Evolutionary conservation across 1,284 basidiomycete species (phyloP).

Genomic region (Puccinia triticina): DNA sequence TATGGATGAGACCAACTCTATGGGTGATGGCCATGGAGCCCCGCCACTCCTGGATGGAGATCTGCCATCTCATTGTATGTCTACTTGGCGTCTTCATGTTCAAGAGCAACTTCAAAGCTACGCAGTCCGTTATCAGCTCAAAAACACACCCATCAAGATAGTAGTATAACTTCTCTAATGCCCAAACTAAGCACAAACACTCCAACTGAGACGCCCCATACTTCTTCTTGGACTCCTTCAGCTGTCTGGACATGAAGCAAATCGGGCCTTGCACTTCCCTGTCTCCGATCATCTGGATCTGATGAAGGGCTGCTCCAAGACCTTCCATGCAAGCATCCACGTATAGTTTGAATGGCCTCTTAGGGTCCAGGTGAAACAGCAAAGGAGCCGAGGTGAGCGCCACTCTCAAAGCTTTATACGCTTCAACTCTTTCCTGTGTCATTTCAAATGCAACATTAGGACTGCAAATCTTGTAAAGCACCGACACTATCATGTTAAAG

Average conservation of each 20-base stretch:
- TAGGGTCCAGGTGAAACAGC: neutral
- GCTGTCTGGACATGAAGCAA: slow-evolving; percentile 7
- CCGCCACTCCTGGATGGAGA: no score
- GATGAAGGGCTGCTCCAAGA: neutral
- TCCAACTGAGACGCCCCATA: neutral
- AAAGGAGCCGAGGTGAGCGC: slow-evolving; percentile 4
- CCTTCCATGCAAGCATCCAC: slow-evolving; percentile 12
- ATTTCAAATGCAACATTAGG: no score
- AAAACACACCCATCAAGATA: slow-evolving; percentile 2
- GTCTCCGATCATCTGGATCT: no score
- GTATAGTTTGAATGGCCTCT: slow-evolving; percentile 1
- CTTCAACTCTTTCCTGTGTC: slow-evolving; percentile 11
- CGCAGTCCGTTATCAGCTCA: slow-evolving; percentile 11
- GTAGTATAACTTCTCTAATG: slow-evolving; percentile 5
- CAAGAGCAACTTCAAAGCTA: neutral
- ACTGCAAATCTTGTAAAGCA: no score
- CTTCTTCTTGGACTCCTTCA: neutral
- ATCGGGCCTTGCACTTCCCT: neutral
- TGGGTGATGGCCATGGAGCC: neutral
- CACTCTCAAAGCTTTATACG: neutral
- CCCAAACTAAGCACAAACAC: slow-evolving; percentile 13
- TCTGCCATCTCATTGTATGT: neutral
- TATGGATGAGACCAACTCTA: neutral
- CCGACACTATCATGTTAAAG: no score
- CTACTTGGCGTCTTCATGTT: slow-evolving; percentile 12